phyloP scores from a whole-genome alignment of 2,329 filamentous ascomycete genomes.

The Chrysoporthe austroafricana region DNA sequence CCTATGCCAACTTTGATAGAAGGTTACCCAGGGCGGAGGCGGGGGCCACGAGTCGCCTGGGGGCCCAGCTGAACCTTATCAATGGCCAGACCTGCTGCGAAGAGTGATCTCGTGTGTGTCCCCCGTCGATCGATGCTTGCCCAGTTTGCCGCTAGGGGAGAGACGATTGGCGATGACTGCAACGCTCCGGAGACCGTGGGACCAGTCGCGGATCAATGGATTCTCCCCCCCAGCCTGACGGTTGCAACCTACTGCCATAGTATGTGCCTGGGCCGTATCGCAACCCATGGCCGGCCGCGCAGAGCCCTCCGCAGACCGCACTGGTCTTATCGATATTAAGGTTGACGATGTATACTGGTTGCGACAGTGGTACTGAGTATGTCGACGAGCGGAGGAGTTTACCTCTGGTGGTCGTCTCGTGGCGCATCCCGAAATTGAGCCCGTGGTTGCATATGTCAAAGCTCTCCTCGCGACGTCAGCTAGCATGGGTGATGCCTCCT shows the following conservation, averaged over 20 bases:
- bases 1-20: slow-evolving; percentile 1
- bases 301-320: not conserved
- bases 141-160: not conserved
- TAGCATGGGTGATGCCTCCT: not conserved
- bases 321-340: not conserved
- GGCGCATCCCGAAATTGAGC: not conserved
- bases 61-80: not conserved
- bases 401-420: not conserved
- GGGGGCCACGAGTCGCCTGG: not conserved
- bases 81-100: not conserved
- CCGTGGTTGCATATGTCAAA: not conserved
- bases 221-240: not conserved
- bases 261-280: not conserved
- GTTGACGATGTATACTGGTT: not conserved
- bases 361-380: not conserved
- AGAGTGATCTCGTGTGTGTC: not conserved
- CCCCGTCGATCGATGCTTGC: not conserved
- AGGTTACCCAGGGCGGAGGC: not conserved
- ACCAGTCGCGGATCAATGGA: not conserved
- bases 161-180: not conserved
- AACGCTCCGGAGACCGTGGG: slow-evolving; percentile 3
- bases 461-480: not conserved
- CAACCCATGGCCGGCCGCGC: not conserved
- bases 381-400: not conserved
- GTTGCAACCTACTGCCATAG: not conserved